Base-by-base conservation (phyloP, 768 basidiomycete species). In the Psilocybe sp. region DNA sequence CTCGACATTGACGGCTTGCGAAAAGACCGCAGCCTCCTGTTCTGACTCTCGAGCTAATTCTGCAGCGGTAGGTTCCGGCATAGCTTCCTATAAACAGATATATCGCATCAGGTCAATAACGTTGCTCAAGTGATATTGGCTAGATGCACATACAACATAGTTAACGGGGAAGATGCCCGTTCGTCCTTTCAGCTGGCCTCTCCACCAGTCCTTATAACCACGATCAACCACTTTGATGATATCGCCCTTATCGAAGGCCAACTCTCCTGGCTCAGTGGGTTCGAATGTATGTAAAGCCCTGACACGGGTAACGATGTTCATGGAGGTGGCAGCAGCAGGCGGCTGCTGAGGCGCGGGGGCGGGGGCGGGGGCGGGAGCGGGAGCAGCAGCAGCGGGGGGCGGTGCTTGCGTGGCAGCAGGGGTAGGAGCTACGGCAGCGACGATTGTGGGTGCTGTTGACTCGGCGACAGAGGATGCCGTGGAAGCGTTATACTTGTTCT, bases 141-240 rank as follows among this genome's bases (percentile, higher is more conserved):
- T 14, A 16, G 10, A 28, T 16, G 23, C 19, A 50, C 86, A 6
- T 59, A 91, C 92, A 58, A 98, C 92, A 71, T 98, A 97, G 65
- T 96, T 97, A 15, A 96, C 92, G 0, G 96, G 96, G 68, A 98
- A 98, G 41, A 98, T 98, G 39, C 93, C 93, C 2, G 93, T 92
- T 50, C 89, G 73, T 0, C 92, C 94, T 61, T 84, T 89, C 40
- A 95, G 67, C 58, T 97, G 93, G 1, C 96, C 96, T 18, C 92
- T 71, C 92, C 94, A 98, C 96, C 96, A 98, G 63, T 97, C 93
- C 59, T 91, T 88, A 67, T 96, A 96, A 18, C 87, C 88, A 19
- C 92, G 82, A 64, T 97, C 93, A 18, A 98, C 85, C 12, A 98
- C 95, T 61, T 93, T 92, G 73, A 98, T 93, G 40, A 96, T 75